These are phyloP conservation scores for Aspergillus sclerotiicarbonarius DNA, from an alignment of 495 filamentous ascomycete genomes.

Conservation along the genomic window DNA sequence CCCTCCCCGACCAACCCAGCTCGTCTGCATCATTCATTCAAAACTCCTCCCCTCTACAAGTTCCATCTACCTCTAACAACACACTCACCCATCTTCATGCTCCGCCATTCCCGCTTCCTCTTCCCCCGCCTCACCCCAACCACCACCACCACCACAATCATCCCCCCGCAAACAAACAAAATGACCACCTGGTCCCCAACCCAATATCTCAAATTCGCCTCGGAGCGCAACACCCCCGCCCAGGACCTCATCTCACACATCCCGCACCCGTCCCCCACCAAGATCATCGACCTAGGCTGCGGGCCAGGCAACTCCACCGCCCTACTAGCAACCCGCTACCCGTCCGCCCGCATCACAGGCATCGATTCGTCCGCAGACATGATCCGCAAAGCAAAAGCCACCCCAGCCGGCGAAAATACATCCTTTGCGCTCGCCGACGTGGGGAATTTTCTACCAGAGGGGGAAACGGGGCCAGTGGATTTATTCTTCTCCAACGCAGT, in stretches of 20 bases:
- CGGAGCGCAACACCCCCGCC: slow-evolving; percentile 43
- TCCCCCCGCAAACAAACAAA: too few relatives aligned
- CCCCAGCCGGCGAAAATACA: slow-evolving; percentile 21
- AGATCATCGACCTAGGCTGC: slow-evolving; percentile 54
- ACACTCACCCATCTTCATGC: too few relatives aligned
- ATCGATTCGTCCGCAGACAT: slow-evolving; percentile 56
- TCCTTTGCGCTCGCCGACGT: slow-evolving; percentile 42
- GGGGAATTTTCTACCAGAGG: too few relatives aligned
- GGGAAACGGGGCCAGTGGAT: too few relatives aligned
- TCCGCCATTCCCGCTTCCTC: background rate
- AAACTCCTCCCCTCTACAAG: too few relatives aligned
- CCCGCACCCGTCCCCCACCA: slow-evolving; percentile 28
- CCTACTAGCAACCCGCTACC: slow-evolving; percentile 43
- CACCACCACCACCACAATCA: slow-evolving; percentile 2
- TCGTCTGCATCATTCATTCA: too few relatives aligned
- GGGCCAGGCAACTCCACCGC: slow-evolving; percentile 55
- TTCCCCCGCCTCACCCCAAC: slow-evolving; percentile 1
- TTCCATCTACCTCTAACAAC: too few relatives aligned
- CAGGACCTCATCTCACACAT: slow-evolving; percentile 46
- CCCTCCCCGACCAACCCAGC: too few relatives aligned
- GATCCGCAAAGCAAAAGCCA: slow-evolving; percentile 43
- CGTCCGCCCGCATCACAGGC: slow-evolving; percentile 42
- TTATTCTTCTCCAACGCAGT: slow-evolving; percentile 56
- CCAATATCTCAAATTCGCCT: slow-evolving; percentile 50
- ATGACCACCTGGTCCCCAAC: slow-evolving; percentile 43